Evolutionary conservation across 179 eudicot genomes (phyloP).

Genomic region (Silene coronaria): DNA sequence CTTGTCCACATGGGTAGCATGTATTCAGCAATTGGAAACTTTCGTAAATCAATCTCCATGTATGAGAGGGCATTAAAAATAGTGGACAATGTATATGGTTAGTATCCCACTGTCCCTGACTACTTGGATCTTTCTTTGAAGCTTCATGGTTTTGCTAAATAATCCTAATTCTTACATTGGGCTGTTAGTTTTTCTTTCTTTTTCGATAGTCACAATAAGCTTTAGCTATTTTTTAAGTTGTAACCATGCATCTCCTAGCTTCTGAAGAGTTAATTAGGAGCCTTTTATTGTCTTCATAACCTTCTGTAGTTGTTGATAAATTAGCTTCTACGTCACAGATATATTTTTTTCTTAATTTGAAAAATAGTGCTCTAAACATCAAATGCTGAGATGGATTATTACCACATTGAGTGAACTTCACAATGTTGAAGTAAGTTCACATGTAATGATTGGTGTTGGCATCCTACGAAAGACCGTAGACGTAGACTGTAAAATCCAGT

Average conservation of each 20-base stretch:
- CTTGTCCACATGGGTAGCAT: conserved; percentile 87
- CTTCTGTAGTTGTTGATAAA: not conserved
- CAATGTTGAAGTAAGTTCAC: not conserved
- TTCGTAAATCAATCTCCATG: conserved; percentile 40
- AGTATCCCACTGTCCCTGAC: conserved; percentile 21
- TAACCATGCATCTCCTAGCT: not conserved
- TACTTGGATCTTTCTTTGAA: not conserved
- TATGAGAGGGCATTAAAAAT: conserved; percentile 59
- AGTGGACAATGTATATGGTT: conserved; percentile 56
- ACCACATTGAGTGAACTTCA: not conserved
- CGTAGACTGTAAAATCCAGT: not conserved
- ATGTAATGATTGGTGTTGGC: not conserved
- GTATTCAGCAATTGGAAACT: conserved; percentile 59
- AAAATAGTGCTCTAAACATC: not conserved
- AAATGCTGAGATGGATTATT: not conserved
- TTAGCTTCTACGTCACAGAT: not conserved
- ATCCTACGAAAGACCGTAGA: not conserved
- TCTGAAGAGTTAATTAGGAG: not conserved
- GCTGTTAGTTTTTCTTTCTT: not conserved
- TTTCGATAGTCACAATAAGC: not conserved
- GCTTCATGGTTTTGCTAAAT: not conserved
- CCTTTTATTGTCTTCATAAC: not conserved
- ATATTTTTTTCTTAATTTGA: not conserved
- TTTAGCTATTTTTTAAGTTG: not conserved
- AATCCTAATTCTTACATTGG: not conserved